Base-by-base conservation (phyloP, 2,329 filamentous ascomycete species). In the Fusarium vanettenii region DNA sequence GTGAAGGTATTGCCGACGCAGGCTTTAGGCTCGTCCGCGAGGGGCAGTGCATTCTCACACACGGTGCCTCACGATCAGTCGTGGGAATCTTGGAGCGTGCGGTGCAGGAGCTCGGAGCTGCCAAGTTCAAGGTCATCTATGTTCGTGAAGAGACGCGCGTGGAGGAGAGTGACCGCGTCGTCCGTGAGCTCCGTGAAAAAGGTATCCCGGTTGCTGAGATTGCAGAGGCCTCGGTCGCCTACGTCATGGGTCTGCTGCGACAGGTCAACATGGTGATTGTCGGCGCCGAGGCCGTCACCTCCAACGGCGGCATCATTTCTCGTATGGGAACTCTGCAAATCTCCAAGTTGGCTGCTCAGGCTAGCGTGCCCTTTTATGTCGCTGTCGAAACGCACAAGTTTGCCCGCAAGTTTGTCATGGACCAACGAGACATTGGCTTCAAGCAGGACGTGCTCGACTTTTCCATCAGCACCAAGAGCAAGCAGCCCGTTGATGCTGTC, bases 341-440 rank as follows among this genome's bases (percentile, higher is more conserved):
- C 77, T 95, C 94, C 2, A 86, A 95, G 76, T 86, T 98, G 62
- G 95, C 95, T 6, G 92, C 92, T 78, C 82, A 84, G 31, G 87
- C 87, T 52, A 90, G 92, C 43, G 92, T 94, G 72, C 93, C 93
- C 0, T 94, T 98, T 77, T 98, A 97, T 80, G 95, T 98, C 20
- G 95, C 97, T 6, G 93, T 93, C 1, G 97, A 99, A 86, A 97
- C 94, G 79, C 97, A 99, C 87, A 99, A 99, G 85, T 98, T 99
- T 81, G 95, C 97, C 55, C 90, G 95, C 78, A 89, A 97, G 65
- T 97, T 95, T 79, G 94, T 96, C 1, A 85, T 97, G 25, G 91
- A 92, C 72, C 95, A 98, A 83, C 91, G 92, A 69, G 94, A 97
- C 80, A 86, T 97, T 68, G 94, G 94, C 0, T 86, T 97, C 75